Base-by-base conservation (phyloP, 73 alveolate species). In the Paraurostyla sp. region DNA sequence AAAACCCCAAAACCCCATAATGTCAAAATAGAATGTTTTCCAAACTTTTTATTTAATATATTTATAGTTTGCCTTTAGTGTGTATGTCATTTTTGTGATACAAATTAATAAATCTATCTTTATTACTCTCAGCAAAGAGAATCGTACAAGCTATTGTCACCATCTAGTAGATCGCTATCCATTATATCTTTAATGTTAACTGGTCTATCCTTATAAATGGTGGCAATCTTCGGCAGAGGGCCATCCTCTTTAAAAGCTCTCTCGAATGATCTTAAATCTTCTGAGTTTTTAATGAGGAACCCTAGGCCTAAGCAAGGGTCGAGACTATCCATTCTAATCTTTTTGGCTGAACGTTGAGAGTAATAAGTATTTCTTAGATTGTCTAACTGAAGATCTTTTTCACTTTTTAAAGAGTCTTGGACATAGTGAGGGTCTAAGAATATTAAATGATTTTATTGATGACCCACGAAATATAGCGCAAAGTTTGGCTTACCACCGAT, bases 391-490 rank as follows among this genome's bases (percentile, higher is more conserved):
- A 56, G 30, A 22, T 81, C 56, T 33, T 57, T 11, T 18, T 58
- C 84, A 3, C 33, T 30, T 51, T 57, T 81, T n/a, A 95, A 59
- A 9, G 98, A 86, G 18, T 75, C 57, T 81, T 94, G 62, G 49
- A 93, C 98, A 76, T 78, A 90, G 90, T 97, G 99, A 40, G 99
- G 99, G 78, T 96, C 99, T 56, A 97, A 54, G 94, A 86, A 97
- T 43, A 97, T 69, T 27, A 96, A 49, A 52, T 65, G 56, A 71
- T 94, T 85, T 2, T 91, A 93, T 83, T 95, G 93, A 68, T 76
- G 76, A 27, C 99, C 99, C 7, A 95, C 96, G 59, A 97, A 93
- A 76, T 94, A 97, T 49, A 94, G 93, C 0, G 99, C 99, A 45
- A 96, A 89, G 13, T 92, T 65, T 41, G 94, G 95, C 83, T 92